Evolutionary conservation across 495 filamentous ascomycete genomes (phyloP), one percentile per base, ranked within the genome.

Genomic region (Tuber magnatum): DNA sequence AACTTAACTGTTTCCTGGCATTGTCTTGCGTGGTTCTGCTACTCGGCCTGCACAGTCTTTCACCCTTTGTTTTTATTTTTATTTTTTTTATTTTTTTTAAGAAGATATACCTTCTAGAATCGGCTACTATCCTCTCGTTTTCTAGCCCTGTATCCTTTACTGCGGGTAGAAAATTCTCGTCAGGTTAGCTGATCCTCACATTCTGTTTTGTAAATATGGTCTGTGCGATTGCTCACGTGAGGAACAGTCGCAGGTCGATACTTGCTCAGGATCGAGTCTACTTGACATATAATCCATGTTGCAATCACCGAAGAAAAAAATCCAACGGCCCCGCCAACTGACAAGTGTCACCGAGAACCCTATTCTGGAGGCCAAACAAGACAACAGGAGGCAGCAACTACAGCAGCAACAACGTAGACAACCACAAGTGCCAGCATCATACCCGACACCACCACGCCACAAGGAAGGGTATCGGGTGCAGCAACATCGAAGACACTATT

Each of bases 331-430:
- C 72, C 74, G 77, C 75, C 74, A 74, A 79, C 79, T 82, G 70
- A 76, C 73, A 61, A 79, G 74, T 73, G 77, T 76, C 69, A 71
- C 71, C 22, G 81, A 82, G 72, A 80, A 79, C 69, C 76, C 81
- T 22, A 70, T 80, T 70, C 72, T 82, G 40, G 76, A 80, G 51
- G 81, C 81, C 68, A 82, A 82, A 71, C 81, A 80, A 68, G 81
- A 80, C 43, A 73, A 72, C 41, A 77, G 75, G 77, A 74, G 74
- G 70, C 78, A 80, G 32, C 73, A 77, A 68, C 24, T 56, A 61
- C 71, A 71, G 56, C 51, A 74, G 56, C 75, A 77, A 42, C 72
- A 77, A 75, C 65, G 74, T 42, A 77, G 76, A 38, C 81, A 75
- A 18, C 44, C 73, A 68, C 74, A 65, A 75, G 75, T 44, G 72